phyloP scores from a whole-genome alignment of 495 filamentous ascomycete species.

The Neurospora sp. region DNA sequence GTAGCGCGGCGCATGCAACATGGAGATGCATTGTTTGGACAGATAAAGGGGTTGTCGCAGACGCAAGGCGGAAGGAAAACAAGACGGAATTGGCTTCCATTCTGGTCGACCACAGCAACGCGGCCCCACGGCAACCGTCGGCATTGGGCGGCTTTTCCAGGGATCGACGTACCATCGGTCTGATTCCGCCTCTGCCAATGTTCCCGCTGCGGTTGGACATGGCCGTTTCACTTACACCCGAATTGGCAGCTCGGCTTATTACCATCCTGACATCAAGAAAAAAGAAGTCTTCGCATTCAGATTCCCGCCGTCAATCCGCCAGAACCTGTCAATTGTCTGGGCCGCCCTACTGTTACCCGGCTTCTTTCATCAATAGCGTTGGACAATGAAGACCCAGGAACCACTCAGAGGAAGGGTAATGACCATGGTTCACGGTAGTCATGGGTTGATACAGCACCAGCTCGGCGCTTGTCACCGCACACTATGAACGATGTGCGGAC shows the following conservation, averaged over 20 bases:
- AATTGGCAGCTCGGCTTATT: background rate
- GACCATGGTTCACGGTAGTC: background rate
- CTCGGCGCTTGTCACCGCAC: background rate
- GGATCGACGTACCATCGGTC: slow-evolving; percentile 12
- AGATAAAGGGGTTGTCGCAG: background rate
- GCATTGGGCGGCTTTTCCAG: slow-evolving; percentile 21
- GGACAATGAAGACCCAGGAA: background rate
- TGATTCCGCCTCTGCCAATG: slow-evolving; percentile 19
- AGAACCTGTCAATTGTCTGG: background rate
- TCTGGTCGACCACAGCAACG: background rate
- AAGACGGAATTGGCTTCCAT: background rate
- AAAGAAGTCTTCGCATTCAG: background rate
- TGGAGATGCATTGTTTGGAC: background rate
- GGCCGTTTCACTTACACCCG: background rate
- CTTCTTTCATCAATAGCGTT: background rate
- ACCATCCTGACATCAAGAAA: background rate
- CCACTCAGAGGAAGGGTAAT: background rate
- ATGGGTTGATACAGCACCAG: background rate
- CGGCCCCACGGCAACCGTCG: slow-evolving; percentile 16
- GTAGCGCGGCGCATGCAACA: background rate
- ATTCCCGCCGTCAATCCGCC: background rate
- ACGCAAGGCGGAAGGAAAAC: background rate
- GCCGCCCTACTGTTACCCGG: background rate
- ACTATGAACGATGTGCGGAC: background rate
- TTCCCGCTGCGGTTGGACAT: background rate